Percentiles rank a stretch among this genome's conserved stretches.
These are phyloP conservation scores for Spinellus fusiger DNA, from an alignment of 192 early-diverging fungal genomes.

Conservation along the genomic window DNA sequence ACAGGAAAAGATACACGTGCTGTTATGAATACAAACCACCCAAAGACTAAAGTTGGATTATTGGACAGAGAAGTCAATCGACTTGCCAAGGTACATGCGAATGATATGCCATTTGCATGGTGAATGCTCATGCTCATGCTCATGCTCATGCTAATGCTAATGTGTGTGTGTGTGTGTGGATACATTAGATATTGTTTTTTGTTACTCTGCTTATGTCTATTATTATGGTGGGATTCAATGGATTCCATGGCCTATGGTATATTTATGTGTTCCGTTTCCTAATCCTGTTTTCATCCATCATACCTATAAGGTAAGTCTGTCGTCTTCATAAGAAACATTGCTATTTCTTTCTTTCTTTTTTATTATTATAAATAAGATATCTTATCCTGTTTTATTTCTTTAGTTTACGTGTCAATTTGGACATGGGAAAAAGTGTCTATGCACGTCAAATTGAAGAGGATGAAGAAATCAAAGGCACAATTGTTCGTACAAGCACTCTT, in stretches of 20 bases:
- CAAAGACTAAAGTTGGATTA: conserved; percentile 88
- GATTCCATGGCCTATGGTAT: conserved; percentile 88
- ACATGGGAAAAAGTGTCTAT: conserved; percentile 95
- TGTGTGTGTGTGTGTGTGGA: not conserved
- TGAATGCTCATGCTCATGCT: not conserved
- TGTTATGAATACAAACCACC: conserved; percentile 93
- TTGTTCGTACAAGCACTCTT: conserved; percentile 90
- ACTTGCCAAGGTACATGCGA: conserved; percentile 66
- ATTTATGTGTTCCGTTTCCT: conserved; percentile 90
- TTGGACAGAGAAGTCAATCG: conserved; percentile 90
- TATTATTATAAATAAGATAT: not conserved
- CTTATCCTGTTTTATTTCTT: not conserved
- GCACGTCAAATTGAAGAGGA: conserved; percentile 86
- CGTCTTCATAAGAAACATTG: not conserved
- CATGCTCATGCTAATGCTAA: not conserved
- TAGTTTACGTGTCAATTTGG: conserved; percentile 87
- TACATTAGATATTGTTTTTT: conserved; percentile 68
- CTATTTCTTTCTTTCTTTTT: not conserved
- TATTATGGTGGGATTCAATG: conserved; percentile 84
- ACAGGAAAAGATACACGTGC: conserved; percentile 93
- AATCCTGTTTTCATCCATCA: conserved; percentile 94
- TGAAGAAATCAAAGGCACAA: conserved; percentile 72
- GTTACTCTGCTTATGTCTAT: conserved; percentile 82
- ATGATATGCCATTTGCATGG: not conserved
- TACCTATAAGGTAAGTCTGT: conserved; percentile 70